Evolutionary conservation across 2,329 filamentous ascomycete genomes (phyloP).

Genomic region (Sclerotiophoma versabilis): DNA sequence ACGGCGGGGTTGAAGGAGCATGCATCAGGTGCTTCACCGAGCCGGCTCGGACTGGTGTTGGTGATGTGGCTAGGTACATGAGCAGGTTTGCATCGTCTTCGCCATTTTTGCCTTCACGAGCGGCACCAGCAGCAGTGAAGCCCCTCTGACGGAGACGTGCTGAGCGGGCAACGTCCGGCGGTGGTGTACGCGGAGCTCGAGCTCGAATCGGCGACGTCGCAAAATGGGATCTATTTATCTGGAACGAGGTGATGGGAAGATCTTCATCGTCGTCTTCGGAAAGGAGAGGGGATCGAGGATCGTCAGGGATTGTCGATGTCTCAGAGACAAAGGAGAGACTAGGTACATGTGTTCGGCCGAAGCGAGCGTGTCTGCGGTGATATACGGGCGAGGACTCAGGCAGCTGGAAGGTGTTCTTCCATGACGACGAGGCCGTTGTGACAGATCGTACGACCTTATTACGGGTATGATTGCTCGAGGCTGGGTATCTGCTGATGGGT

Average conservation of each 20-base stretch:
- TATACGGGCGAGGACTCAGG: constrained; percentile 89
- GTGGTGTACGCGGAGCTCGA: constrained; percentile 52
- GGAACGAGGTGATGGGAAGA: constrained; percentile 78
- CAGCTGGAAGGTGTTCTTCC: constrained; percentile 79
- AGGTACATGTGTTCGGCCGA: constrained; percentile 71
- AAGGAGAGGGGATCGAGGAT: constrained; percentile 64
- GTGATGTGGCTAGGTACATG: constrained; percentile 90
- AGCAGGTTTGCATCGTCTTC: constrained; percentile 86
- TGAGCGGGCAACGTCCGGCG: constrained; percentile 49
- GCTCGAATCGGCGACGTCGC: constrained; percentile 83
- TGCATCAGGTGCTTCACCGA: constrained; percentile 56
- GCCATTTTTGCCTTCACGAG: constrained; percentile 63
- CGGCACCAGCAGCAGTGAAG: constrained; percentile 49
- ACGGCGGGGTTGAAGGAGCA: constrained; percentile 63
- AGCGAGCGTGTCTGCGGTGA: constrained; percentile 75
- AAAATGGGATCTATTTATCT: constrained; percentile 62
- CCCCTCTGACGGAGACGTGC: constrained; percentile 51
- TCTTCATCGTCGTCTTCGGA: constrained; percentile 85
- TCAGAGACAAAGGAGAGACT: constrained; percentile 81
- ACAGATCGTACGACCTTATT: constrained; percentile 65
- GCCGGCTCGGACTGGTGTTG: constrained; percentile 75
- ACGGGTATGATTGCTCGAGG: constrained; percentile 68
- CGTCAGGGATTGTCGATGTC: constrained; percentile 71
- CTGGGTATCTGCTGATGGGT: constrained; percentile 36
- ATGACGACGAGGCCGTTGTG: constrained; percentile 67